Percentiles rank a stretch among this genome's conserved stretches.
Evolutionary conservation across 371 early-diverging fungal genomes (phyloP).

Genomic region (Synchytrium microbalum): DNA sequence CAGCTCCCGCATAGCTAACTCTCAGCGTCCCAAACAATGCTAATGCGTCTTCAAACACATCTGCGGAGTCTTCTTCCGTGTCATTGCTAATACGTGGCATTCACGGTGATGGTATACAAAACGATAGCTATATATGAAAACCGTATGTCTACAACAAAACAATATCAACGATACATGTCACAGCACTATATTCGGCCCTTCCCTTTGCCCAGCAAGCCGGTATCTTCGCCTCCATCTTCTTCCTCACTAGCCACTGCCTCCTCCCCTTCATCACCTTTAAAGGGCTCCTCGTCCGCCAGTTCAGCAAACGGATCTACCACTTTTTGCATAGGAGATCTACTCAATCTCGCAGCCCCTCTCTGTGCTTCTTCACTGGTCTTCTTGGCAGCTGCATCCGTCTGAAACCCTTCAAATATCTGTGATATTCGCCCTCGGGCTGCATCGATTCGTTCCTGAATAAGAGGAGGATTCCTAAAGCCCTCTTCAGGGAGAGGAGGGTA

Average conservation of each 20-base stretch:
- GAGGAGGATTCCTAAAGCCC: not conserved
- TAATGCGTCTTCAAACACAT: too few relatives aligned
- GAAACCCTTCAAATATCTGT: not conserved
- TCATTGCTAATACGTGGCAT: too few relatives aligned
- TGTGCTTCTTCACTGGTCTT: not conserved
- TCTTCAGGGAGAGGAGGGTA: constrained; percentile 15
- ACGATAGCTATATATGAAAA: too few relatives aligned
- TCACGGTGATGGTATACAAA: too few relatives aligned
- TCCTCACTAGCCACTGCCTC: not conserved
- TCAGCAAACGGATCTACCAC: not conserved
- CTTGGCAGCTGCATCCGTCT: not conserved
- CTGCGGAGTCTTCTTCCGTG: too few relatives aligned
- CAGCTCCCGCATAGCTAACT: too few relatives aligned
- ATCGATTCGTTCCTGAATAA: not conserved
- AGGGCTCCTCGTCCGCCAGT: too few relatives aligned
- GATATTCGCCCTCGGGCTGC: not conserved
- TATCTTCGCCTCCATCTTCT: constrained; percentile 5
- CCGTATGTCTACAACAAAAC: too few relatives aligned
- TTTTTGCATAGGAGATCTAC: not conserved
- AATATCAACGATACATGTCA: too few relatives aligned
- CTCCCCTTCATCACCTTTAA: not conserved
- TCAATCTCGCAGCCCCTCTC: not conserved
- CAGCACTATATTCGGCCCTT: too few relatives aligned
- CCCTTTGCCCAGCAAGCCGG: too few relatives aligned
- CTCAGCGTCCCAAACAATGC: too few relatives aligned